Evolutionary conservation across 2,329 filamentous ascomycete species (phyloP), one percentile per base, ranked within the genome.

Genomic region (Arthrinium puccinioides): DNA sequence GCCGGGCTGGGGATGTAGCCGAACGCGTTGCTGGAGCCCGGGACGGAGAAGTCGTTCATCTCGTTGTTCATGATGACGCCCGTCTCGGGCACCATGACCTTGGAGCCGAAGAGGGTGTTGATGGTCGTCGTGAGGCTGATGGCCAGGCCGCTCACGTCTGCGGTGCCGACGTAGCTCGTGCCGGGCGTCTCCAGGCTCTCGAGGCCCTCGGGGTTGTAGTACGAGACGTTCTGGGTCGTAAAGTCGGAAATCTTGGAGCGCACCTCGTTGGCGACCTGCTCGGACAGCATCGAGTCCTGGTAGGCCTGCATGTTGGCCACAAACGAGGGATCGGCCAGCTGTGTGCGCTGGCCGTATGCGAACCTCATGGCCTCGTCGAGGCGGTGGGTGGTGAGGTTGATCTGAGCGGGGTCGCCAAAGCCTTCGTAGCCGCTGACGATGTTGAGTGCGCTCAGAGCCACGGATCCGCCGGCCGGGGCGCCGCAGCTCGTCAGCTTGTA

Each of bases 321-420:
- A 49, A 84, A 94, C 0, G 63, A 64, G 0, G 88, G 88, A 47
- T 94, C 88, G 2, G 86, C 88, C 0, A 94, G 70, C 21, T 84
- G 41, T 2, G 76, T 71, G 35, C 87, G 76, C 66, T 82, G 62
- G 3, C 82, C 87, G 49, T 94, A 94, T 0, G 79, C 85, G 53
- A 89, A 94, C 7, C 84, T 70, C 42, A 94, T 83, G 2, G 86
- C 82, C 64, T 95, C 87, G 45, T 90, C 80, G n/a, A 94, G 63
- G 0, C 82, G 70, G 54, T 95, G 87, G 0, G 83, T 86, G 26
- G 79, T 86, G 1, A 87, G 54, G 45, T 73, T 72, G 32, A 65
- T 63, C 3, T 66, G 61, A 2, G 64, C 60, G 2, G 70, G 60
- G 10, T 76, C 62, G 14, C 76, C 79, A 32, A 90, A 79, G 16